These are phyloP conservation scores for Parachaetomium inaequale DNA, from an alignment of 495 filamentous ascomycete species.

Conservation along the genomic window DNA sequence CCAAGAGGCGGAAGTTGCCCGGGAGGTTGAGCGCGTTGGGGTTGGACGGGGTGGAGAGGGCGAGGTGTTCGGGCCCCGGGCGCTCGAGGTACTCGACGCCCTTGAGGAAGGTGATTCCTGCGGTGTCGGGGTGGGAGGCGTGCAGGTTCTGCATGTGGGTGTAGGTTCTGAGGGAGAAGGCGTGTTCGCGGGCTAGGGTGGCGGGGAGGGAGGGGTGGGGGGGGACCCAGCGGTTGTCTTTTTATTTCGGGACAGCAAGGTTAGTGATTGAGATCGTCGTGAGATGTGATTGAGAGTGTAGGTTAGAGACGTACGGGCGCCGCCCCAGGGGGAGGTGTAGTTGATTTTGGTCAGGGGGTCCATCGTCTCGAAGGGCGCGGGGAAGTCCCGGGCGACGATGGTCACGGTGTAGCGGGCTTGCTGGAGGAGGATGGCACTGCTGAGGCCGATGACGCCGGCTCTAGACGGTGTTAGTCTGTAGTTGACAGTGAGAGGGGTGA, in stretches of 20 bases:
- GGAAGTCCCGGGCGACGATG: conserved; percentile 57
- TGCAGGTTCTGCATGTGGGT: conserved; percentile 45
- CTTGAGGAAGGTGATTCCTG: conserved; percentile 52
- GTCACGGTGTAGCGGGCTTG: conserved; percentile 45
- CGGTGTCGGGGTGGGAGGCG: conserved; percentile 34
- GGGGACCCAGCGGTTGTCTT: conserved; percentile 25
- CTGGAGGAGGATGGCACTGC: conserved; percentile 51
- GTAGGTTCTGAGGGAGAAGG: conserved; percentile 51
- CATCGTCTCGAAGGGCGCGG: conserved; percentile 43
- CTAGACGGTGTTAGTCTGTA: conserved; percentile 32
- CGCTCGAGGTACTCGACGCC: conserved; percentile 47
- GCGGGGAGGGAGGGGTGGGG: conserved; percentile 13
- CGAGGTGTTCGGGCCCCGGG: conserved; percentile 41
- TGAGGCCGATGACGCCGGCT: conserved; percentile 58
- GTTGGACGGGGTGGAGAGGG: conserved; percentile 23
- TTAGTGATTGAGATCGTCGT: too few species aligned
- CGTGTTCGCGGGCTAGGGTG: conserved; percentile 41
- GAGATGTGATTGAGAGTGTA: too few species aligned
- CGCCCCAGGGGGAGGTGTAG: conserved; percentile 65
- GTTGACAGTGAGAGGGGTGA: not conserved
- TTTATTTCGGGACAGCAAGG: not conserved
- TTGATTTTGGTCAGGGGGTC: conserved; percentile 47
- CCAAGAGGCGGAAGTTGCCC: conserved; percentile 45
- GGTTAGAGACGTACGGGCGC: conserved; percentile 26
- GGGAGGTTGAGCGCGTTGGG: conserved; percentile 40